Evolutionary conservation across 1,284 basidiomycete species (phyloP).

Genomic region (Coniophora puteana): DNA sequence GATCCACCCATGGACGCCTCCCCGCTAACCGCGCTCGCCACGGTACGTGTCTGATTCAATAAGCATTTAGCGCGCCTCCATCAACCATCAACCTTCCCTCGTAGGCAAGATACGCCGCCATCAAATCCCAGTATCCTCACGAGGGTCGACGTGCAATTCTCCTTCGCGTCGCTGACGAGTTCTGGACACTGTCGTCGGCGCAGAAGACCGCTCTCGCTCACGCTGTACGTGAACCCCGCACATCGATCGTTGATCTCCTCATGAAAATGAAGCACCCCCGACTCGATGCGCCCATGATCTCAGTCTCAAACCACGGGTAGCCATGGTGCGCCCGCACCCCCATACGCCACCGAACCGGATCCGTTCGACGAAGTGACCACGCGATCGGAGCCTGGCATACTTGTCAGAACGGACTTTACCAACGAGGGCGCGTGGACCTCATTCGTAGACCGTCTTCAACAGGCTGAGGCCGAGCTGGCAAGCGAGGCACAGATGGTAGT

Average conservation of each 20-base stretch:
- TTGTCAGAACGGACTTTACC: conserved; percentile 66
- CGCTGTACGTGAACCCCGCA: conserved; percentile 11
- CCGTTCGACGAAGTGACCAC: conserved; percentile 34
- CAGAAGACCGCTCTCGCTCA: conserved; percentile 16
- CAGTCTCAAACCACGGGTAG: conserved; percentile 13
- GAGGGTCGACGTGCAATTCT: conserved; percentile 39
- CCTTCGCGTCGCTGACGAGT: conserved; percentile 33
- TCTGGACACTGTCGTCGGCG: conserved; percentile 31
- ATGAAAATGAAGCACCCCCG: conserved; percentile 3
- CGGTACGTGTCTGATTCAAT: too few species aligned
- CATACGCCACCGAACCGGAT: conserved; percentile 43
- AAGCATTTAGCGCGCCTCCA: too few species aligned
- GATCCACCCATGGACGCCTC: too few species aligned
- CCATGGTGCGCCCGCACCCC: conserved; percentile 21
- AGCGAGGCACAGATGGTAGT: conserved; percentile 17
- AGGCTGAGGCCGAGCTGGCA: conserved; percentile 47
- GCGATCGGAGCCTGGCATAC: conserved; percentile 42
- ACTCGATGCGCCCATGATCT: not conserved
- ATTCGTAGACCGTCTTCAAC: conserved; percentile 47
- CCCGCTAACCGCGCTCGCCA: too few species aligned
- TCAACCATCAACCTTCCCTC: conserved; percentile 9
- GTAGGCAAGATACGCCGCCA: conserved; percentile 33
- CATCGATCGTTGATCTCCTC: conserved; percentile 5
- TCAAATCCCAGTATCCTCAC: conserved; percentile 30
- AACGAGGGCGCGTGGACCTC: conserved; percentile 60